A percentile compares a stretch with the other conserved stretches of the same genome.
phyloP scores from a whole-genome alignment of 2,329 filamentous ascomycete genomes.

The Hypoxylon sp. region DNA sequence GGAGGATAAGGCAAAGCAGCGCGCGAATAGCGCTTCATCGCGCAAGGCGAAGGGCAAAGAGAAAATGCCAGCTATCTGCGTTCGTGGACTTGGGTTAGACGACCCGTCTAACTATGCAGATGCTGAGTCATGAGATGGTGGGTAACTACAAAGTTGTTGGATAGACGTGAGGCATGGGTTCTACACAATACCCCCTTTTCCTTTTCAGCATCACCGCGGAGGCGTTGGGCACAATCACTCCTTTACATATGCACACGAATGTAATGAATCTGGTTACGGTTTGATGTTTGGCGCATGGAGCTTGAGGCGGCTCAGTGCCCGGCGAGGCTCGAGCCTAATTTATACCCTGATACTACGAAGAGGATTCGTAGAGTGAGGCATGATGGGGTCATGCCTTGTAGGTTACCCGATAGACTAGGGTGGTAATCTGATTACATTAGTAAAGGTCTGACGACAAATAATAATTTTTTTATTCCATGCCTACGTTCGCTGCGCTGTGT shows the following conservation, averaged over 20 bases:
- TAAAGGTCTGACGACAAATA: not conserved
- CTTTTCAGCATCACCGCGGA: not conserved
- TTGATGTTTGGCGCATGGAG: conserved; percentile 38
- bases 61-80: conserved; percentile 20
- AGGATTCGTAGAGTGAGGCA: conserved; percentile 5
- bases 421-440: conserved; percentile 18
- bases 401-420: not conserved
- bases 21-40: conserved; percentile 24
- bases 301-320: conserved; percentile 21
- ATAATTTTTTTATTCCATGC: conserved; percentile 4
- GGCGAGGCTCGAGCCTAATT: conserved; percentile 36
- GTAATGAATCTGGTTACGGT: conserved; percentile 35
- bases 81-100: conserved; percentile 24
- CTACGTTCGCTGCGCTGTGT: not conserved
- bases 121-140: conserved; percentile 24
- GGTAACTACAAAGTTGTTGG: not conserved
- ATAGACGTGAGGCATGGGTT: not conserved
- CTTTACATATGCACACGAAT: conserved; percentile 23
- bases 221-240: conserved; percentile 1
- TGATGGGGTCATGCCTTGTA: conserved; percentile 9
- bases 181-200: conserved; percentile 9
- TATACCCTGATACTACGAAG: conserved; percentile 32
- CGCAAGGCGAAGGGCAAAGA: conserved; percentile 35
- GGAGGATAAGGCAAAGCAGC: conserved; percentile 33
- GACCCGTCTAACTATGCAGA: conserved; percentile 35